Evolutionary conservation across 2,329 filamentous ascomycete species (phyloP), one percentile per base, ranked within the genome.

Genomic region (Metarhizium brunneum): DNA sequence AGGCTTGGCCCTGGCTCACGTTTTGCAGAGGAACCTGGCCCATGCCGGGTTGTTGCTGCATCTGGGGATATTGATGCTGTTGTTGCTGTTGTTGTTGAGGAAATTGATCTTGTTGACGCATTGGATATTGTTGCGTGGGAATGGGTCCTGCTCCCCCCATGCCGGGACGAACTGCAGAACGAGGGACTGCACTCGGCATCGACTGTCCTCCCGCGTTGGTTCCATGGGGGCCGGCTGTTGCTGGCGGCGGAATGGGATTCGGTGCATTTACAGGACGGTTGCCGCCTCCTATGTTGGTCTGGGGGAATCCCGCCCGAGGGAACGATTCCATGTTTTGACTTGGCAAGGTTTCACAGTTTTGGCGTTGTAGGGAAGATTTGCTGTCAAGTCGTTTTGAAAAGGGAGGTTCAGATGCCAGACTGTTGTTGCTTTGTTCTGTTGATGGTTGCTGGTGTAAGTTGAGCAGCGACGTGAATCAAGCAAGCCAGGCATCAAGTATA

Each of bases 401-500:
- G 38, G 14, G 14, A 54, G 3, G 13, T 7, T 7, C 6, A 36
- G 35, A 36, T 36, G 35, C 5, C 8, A 10, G 35, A 36, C 8
- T 8, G 13, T 8, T 13, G 13, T 11, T 8, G 35, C 35, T 8
- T 5, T 36, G 18, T 1, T 36, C 35, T 36, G 38, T 16, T 40
- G 8, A 14, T 40, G 38, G 38, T 5, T 16, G 38, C 8, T 3
- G 14, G 38, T 14, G n/a, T 10, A 47, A 47, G 43, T 47, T 18
- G 43, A 25, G 43, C 20, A 11, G 8, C 35, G 38, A n/a, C 5
- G 4, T 42, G n/a, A n/a, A 20, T 30, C 38, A 43, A n/a, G 29
- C n/a, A 36, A 29, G 51, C 50, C 43, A 20, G 40, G 18, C 51
- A 38, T 55, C 49, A 42, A 6, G 7, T 48, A 55, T 52, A 55